phyloP scores from a whole-genome alignment of 2,329 filamentous ascomycete genomes.

The Pseudofabraea citricarpa region DNA sequence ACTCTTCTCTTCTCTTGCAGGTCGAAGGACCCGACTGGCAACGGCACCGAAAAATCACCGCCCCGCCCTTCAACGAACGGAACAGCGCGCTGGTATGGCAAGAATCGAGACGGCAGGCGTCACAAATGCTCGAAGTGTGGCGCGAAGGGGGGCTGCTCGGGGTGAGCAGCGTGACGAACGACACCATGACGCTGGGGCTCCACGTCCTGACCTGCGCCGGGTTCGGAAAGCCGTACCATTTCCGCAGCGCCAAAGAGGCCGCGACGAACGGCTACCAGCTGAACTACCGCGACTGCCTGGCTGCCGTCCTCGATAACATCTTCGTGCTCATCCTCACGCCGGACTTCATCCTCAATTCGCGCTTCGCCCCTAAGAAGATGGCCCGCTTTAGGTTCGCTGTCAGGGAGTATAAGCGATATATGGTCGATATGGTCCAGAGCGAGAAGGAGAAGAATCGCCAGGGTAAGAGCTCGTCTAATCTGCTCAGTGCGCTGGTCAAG shows the following conservation, averaged over 20 bases:
- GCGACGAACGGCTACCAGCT: constrained; percentile 11
- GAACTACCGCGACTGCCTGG: constrained; percentile 12
- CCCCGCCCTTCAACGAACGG: constrained; percentile 38
- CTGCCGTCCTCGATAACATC: too few relatives aligned
- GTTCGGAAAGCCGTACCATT: constrained; percentile 30
- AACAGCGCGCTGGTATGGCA: constrained; percentile 35
- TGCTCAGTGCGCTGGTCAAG: too few relatives aligned
- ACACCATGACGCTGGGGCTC: constrained; percentile 44
- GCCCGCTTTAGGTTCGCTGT: too few relatives aligned
- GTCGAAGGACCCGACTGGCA: constrained; percentile 26
- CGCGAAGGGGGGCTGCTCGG: not conserved
- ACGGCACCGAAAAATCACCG: constrained; percentile 37
- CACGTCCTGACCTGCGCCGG: constrained; percentile 48
- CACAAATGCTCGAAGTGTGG: constrained; percentile 27
- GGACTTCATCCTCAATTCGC: too few relatives aligned
- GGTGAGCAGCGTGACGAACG: constrained; percentile 22
- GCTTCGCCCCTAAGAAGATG: too few relatives aligned
- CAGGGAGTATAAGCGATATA: too few relatives aligned
- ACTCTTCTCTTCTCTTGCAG: not conserved
- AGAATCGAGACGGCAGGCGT: constrained; percentile 28
- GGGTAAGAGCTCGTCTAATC: too few relatives aligned
- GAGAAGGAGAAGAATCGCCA: too few relatives aligned
- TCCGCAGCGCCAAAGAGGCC: constrained; percentile 4
- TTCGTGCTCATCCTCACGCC: too few relatives aligned
- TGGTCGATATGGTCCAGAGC: too few relatives aligned